phyloP scores from a whole-genome alignment of 2,329 filamentous ascomycete species.

The Sporothrix protearum region DNA sequence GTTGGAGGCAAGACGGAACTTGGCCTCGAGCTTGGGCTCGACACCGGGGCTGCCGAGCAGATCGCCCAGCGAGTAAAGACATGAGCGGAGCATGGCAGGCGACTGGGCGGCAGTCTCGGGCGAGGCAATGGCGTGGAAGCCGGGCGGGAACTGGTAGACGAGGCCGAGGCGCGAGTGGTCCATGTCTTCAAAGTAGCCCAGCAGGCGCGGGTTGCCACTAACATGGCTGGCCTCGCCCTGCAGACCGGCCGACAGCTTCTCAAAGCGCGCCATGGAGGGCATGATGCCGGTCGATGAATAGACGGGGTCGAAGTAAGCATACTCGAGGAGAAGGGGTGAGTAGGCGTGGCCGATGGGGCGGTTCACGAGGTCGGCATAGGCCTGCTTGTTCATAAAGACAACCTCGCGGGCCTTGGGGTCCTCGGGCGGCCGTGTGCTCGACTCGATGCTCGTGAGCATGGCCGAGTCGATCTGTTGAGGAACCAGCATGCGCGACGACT shows the following conservation, averaged over 20 bases:
- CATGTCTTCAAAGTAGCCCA: slow-evolving; percentile 73
- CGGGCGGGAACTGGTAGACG: slow-evolving; percentile 68
- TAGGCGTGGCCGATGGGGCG: slow-evolving; percentile 44
- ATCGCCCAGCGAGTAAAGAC: slow-evolving; percentile 52
- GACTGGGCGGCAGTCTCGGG: slow-evolving; percentile 33
- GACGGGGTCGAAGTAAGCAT: slow-evolving; percentile 61
- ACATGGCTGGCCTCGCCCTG: slow-evolving; percentile 48
- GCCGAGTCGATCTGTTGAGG: slow-evolving; percentile 58
- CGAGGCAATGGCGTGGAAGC: slow-evolving; percentile 54
- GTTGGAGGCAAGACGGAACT: slow-evolving; percentile 71
- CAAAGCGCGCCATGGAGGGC: slow-evolving; percentile 62
- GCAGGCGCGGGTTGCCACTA: slow-evolving; percentile 56
- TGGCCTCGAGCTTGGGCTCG: slow-evolving; percentile 68
- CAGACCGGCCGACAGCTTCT: slow-evolving; percentile 58
- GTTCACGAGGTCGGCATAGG: slow-evolving; percentile 48
- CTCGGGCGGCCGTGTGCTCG: slow-evolving; percentile 40
- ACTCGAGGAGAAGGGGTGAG: slow-evolving; percentile 65
- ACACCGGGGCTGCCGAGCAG: slow-evolving; percentile 51
- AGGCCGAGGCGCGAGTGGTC: slow-evolving; percentile 67
- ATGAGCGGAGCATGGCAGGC: slow-evolving; percentile 49
- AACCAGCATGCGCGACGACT: slow-evolving; percentile 59
- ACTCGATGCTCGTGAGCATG: slow-evolving; percentile 46
- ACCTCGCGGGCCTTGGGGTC: slow-evolving; percentile 43
- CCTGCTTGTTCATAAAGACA: slow-evolving; percentile 50
- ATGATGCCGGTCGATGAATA: slow-evolving; percentile 61